These are phyloP conservation scores for Neurospora sp. DNA, from an alignment of 495 filamentous ascomycete genomes.

Conservation along the genomic window DNA sequence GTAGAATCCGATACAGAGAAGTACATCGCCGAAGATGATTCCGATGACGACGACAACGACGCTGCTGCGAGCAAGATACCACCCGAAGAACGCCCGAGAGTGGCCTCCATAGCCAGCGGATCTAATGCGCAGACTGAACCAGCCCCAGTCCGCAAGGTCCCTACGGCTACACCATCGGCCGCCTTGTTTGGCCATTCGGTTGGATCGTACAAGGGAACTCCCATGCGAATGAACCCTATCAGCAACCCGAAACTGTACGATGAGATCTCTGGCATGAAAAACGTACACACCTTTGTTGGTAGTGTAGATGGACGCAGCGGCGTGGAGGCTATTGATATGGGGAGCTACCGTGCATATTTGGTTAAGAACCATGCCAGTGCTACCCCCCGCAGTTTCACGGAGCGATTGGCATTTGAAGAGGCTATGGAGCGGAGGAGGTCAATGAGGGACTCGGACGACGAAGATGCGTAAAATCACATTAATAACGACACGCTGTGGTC, in stretches of 20 bases:
- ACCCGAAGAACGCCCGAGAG: background rate
- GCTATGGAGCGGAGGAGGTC: constrained; percentile 19
- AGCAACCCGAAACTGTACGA: constrained; percentile 32
- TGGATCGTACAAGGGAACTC: constrained; percentile 35
- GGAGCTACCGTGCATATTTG: constrained; percentile 24
- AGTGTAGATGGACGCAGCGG: constrained; percentile 33
- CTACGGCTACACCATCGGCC: constrained; percentile 15
- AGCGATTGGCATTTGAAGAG: constrained; percentile 35
- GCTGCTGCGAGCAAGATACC: constrained; percentile 1
- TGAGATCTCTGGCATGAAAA: constrained; percentile 34
- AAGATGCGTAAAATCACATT: background rate
- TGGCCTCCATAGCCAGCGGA: background rate
- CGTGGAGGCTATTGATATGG: constrained; percentile 26
- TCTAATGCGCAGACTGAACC: background rate
- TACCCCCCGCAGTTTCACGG: constrained; percentile 31
- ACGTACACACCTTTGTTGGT: constrained; percentile 35
- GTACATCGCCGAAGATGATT: constrained; percentile 10
- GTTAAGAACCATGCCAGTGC: constrained; percentile 12
- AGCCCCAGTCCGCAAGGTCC: background rate
- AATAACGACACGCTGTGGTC: background rate
- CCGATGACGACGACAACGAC: constrained; percentile 15
- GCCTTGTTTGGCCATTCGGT: constrained; percentile 19
- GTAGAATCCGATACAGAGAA: constrained; percentile 5
- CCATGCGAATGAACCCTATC: constrained; percentile 21
- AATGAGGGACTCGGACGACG: background rate